Conservation (phyloP, 192 early-diverging fungal species). For the Gorgonomyces haynaldii region DNA sequence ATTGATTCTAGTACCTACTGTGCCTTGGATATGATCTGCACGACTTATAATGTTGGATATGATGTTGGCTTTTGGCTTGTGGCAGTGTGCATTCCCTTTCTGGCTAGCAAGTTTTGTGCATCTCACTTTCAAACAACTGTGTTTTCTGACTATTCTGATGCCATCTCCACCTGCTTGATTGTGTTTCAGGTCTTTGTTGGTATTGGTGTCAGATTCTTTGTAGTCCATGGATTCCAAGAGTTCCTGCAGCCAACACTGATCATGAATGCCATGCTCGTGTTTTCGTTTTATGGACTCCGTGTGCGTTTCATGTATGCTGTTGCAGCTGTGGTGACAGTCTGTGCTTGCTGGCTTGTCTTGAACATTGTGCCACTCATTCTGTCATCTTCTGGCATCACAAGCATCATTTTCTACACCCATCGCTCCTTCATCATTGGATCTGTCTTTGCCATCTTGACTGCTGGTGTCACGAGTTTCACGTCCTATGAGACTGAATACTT, state of each 20-base stretch:
- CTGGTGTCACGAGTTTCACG: constrained; percentile 9
- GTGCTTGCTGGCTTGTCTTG: constrained; percentile 6
- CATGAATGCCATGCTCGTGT: constrained; percentile 15
- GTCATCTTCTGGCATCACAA: background rate
- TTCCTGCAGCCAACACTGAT: constrained; percentile 18
- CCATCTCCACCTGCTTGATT: constrained; percentile 11
- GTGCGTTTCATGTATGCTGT: constrained; percentile 27
- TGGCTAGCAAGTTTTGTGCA: constrained; percentile 5
- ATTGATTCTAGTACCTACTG: constrained; percentile 15
- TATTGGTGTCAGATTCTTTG: constrained; percentile 17
- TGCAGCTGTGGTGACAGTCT: constrained; percentile 1
- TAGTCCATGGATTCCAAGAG: constrained; percentile 17
- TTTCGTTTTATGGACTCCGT: constrained; percentile 16
- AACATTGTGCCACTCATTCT: background rate
- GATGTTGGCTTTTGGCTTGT: constrained; percentile 25
- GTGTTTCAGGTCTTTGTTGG: constrained; percentile 8
- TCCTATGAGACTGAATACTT: constrained; percentile 26
- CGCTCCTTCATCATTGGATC: constrained; percentile 9
- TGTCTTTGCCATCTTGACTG: constrained; percentile 5
- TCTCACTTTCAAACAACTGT: constrained; percentile 9
- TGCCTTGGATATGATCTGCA: constrained; percentile 21
- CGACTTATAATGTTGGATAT: constrained; percentile 11
- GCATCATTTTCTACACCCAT: constrained; percentile 1
- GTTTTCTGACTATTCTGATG: constrained; percentile 11
- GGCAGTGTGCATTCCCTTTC: constrained; percentile 17